These are phyloP conservation scores for Termitomyces sp. DNA, from an alignment of 768 basidiomycete species.

Conservation along the genomic window DNA sequence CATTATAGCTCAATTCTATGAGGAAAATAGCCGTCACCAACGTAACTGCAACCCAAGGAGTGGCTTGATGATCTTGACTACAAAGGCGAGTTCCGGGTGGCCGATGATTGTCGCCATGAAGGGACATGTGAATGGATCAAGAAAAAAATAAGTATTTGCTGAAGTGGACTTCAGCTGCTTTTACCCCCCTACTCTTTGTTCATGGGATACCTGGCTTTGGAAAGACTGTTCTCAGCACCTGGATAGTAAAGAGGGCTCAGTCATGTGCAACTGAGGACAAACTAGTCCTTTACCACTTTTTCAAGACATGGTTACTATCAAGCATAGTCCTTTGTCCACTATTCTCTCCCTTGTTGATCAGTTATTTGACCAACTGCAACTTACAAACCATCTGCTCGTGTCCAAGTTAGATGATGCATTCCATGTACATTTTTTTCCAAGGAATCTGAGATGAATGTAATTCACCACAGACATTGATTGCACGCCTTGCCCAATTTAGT, in stretches of 20 bases:
- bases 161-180: background rate
- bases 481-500: too few relatives aligned
- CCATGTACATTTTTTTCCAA: too few relatives aligned
- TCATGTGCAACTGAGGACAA: background rate
- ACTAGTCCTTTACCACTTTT: constrained; percentile 1
- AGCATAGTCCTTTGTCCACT: background rate
- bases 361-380: background rate
- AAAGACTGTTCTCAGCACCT: constrained; percentile 4
- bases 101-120: background rate
- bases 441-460: too few relatives aligned
- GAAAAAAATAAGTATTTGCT: background rate
- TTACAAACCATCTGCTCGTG: background rate
- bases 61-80: constrained; percentile 2
- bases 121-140: constrained; percentile 7
- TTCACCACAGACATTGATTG: too few relatives aligned
- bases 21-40: background rate
- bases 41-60: background rate
- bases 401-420: background rate
- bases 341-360: background rate
- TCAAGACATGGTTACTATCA: background rate
- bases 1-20: background rate
- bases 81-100: background rate
- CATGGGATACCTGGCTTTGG: background rate
- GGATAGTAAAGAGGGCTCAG: background rate
- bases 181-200: background rate